Evolutionary conservation across 805 yeast genomes (phyloP).

Genomic region (Ascoidea rubescens): DNA sequence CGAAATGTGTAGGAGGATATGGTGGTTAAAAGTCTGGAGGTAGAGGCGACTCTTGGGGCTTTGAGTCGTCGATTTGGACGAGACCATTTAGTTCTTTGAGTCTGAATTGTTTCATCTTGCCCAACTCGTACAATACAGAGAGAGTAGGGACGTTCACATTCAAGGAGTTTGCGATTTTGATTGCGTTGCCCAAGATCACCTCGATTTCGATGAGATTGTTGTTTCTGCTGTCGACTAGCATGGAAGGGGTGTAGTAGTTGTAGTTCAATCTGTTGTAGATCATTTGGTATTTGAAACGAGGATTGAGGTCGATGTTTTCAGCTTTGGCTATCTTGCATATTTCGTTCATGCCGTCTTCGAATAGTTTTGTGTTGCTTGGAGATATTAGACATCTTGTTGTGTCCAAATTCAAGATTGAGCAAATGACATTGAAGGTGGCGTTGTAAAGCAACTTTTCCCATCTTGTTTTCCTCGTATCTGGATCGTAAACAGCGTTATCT

Average conservation of each 20-base stretch:
- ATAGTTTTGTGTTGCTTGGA: slow-evolving; percentile 24
- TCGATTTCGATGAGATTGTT: slow-evolving; percentile 58
- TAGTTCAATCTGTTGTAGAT: slow-evolving; percentile 39
- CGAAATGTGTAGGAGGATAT: too few relatives aligned
- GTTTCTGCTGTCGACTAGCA: slow-evolving; percentile 51
- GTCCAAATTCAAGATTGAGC: slow-evolving; percentile 44
- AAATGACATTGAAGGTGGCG: slow-evolving; percentile 45
- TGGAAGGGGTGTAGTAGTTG: slow-evolving; percentile 46
- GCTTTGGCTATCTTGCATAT: slow-evolving; percentile 46
- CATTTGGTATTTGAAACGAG: slow-evolving; percentile 28
- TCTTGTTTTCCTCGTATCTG: slow-evolving; percentile 34
- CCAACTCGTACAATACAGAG: slow-evolving; percentile 38
- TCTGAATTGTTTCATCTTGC: slow-evolving; percentile 46
- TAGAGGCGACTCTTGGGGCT: neutral
- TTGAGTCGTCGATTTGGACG: slow-evolving; percentile 9
- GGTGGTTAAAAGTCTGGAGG: too few relatives aligned
- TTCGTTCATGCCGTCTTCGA: slow-evolving; percentile 25
- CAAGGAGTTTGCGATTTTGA: slow-evolving; percentile 30
- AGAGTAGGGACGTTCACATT: slow-evolving; percentile 46
- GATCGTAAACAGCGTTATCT: slow-evolving; percentile 25
- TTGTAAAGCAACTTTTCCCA: slow-evolving; percentile 58
- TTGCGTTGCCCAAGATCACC: slow-evolving; percentile 54
- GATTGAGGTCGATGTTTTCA: slow-evolving; percentile 39
- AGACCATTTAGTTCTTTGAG: slow-evolving; percentile 42
- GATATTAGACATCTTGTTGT: slow-evolving; percentile 33